Evolutionary conservation across 805 yeast species (phyloP).

Genomic region (Blastobotrys terrestris): DNA sequence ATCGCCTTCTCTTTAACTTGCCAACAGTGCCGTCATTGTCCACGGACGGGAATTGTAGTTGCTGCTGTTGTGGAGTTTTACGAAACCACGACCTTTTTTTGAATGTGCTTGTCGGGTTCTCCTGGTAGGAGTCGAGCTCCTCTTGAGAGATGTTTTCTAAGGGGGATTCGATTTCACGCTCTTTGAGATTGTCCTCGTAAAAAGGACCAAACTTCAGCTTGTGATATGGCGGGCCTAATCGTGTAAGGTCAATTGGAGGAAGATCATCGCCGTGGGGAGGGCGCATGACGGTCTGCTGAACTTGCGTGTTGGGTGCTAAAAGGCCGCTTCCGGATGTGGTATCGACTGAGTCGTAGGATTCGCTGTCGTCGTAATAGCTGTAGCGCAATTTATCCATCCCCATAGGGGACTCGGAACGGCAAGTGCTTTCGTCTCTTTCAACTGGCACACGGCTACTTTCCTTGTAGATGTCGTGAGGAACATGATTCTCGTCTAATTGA

Average conservation of each 20-base stretch:
- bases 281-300: too few species aligned
- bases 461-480: not conserved
- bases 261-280: not conserved
- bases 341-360: not conserved
- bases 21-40: slow-evolving; percentile 1
- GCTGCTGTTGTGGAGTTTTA: slow-evolving; percentile 8
- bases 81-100: slow-evolving; percentile 1
- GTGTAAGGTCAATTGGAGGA: slow-evolving; percentile 6
- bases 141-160: not conserved
- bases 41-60: slow-evolving; percentile 11
- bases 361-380: not conserved
- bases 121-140: not conserved
- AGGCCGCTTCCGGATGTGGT: not conserved
- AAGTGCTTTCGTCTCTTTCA: not conserved
- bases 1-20: not conserved
- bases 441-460: not conserved
- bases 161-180: not conserved
- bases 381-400: not conserved
- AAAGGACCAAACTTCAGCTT: slow-evolving; percentile 6
- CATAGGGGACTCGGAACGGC: not conserved
- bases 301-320: not conserved
- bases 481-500: not conserved
- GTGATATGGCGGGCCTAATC: slow-evolving; percentile 1
- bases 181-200: slow-evolving; percentile 4
- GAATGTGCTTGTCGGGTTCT: not conserved